These are phyloP conservation scores for Fusarium albidum DNA, from an alignment of 2,329 filamentous ascomycete genomes.

Conservation along the genomic window DNA sequence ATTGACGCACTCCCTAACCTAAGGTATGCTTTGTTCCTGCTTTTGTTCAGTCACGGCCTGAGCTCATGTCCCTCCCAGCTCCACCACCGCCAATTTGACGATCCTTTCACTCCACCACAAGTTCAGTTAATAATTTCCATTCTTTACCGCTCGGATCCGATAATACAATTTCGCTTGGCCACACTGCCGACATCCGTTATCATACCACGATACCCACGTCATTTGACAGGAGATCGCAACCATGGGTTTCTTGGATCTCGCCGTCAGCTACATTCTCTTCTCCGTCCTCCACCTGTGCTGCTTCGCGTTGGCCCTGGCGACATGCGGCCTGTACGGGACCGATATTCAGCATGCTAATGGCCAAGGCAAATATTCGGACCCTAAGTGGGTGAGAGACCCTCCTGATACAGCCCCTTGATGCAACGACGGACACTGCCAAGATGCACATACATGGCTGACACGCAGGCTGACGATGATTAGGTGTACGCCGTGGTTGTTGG, in stretches of 20 bases:
- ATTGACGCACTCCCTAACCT: not conserved
- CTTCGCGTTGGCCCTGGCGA: constrained; percentile 77
- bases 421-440: not conserved
- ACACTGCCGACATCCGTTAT: constrained; percentile 1
- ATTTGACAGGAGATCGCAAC: not conserved
- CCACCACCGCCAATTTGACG: constrained; percentile 6
- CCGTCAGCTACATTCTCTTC: constrained; percentile 63
- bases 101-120: not conserved
- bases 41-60: not conserved
- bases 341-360: constrained; percentile 68
- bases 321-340: constrained; percentile 79
- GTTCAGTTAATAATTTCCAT: not conserved
- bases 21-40: not conserved
- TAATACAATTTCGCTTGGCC: constrained; percentile 8
- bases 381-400: constrained; percentile 71
- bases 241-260: constrained; percentile 57
- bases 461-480: constrained; percentile 47
- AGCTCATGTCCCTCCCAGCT: not conserved
- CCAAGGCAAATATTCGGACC: constrained; percentile 60
- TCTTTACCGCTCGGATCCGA: constrained; percentile 6
- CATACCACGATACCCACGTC: not conserved
- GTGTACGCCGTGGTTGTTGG: constrained; percentile 78
- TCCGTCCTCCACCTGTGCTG: constrained; percentile 75
- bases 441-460: constrained; percentile 17
- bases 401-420: not conserved